Percentiles rank a stretch among this genome's conserved stretches.
Conservation (phyloP, 495 filamentous ascomycete species). For the Xylaria flabelliformis region DNA sequence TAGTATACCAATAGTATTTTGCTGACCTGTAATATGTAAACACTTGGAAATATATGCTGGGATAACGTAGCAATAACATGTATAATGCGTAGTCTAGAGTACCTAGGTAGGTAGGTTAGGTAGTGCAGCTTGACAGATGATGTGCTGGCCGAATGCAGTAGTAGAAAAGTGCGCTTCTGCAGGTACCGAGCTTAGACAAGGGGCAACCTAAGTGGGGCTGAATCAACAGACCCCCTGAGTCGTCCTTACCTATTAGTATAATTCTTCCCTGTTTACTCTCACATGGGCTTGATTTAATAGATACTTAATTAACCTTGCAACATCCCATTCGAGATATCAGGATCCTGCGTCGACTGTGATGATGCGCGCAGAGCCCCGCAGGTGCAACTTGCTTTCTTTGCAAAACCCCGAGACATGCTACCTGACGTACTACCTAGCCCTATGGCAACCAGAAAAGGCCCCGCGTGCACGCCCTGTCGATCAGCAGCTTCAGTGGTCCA, state of each 20-base stretch:
- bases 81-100: background rate
- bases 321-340: background rate
- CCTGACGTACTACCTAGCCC: background rate
- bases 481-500: background rate
- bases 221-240: background rate
- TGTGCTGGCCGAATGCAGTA: constrained; percentile 6
- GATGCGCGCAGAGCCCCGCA: background rate
- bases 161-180: constrained; percentile 18
- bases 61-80: background rate
- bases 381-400: background rate
- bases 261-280: too few relatives aligned
- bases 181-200: constrained; percentile 20
- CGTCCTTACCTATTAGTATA: background rate
- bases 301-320: background rate
- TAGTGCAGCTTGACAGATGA: background rate
- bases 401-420: background rate
- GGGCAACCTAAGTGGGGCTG: constrained; percentile 1
- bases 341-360: background rate
- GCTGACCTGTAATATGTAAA: constrained; percentile 1
- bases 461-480: background rate
- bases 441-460: background rate
- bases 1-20: background rate
- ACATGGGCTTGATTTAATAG: too few relatives aligned
- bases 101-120: background rate
- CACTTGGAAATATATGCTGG: background rate